Base-by-base conservation (phyloP, 352 stramenopile genomes). In the Blastocystis hominis region DNA sequence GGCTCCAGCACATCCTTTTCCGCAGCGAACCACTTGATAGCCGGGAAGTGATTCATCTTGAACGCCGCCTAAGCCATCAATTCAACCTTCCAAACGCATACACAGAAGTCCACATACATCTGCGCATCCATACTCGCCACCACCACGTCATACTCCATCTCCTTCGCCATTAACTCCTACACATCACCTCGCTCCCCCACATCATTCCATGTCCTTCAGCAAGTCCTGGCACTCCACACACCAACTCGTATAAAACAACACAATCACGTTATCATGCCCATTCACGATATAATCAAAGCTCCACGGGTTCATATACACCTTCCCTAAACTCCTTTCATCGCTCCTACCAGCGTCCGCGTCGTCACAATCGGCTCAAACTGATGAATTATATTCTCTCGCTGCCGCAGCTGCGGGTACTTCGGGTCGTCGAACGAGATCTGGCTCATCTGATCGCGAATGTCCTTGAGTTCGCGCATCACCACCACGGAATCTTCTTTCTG, bases 301-400 rank as follows among this genome's bases (percentile, higher is more conserved):
- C 72, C 72, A 84, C 6, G 72, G 72, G 46, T 68, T 84, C 72
- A 84, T 38, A 24, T 66, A 53, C 40, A 84, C 66, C 66, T 77
- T 24, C 24, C 66, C 38, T 77, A 4, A 77, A n/a, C 9, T 17
- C 10, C 34, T 5, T 7, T 30, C 34, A 3, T n/a, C 5, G 24
- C n/a, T 40, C 24, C 66, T 40, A 77, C 72, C 53, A 84, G 56
- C 44, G 66, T 17, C 24, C 30, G 72, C 20, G 66, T 69, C 24
- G 72, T 84, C 24, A 40, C 46, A 40, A 84, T 84, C 20, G 72
- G 47, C 56, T 84, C 72, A 34, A 84, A 84, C 50, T 84, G 72
- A 40, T 84, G 72, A 47, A 84, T 66, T 34, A 84, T 84, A 30
- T 84, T 84, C 72, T 84, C 72, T 9, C 72, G 72, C 38, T 24